Evolutionary conservation across 176 grass and related monocot genomes (phyloP).

Genomic region (Ensete glaucum): DNA sequence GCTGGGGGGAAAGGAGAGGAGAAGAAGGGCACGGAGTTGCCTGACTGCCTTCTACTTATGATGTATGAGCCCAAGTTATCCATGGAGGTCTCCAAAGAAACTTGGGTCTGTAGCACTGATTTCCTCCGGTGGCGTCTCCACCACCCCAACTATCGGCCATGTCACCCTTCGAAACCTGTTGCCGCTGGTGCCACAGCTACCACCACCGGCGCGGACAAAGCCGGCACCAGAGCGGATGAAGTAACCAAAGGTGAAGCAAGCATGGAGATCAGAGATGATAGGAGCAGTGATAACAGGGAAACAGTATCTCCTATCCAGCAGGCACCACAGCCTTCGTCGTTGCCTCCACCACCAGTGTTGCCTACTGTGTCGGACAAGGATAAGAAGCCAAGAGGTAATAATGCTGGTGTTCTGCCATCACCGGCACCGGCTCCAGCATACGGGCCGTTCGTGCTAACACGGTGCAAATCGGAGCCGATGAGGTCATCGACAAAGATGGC

Average conservation of each 20-base stretch:
- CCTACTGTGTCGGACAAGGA: conserved; percentile 23
- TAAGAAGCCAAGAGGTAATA: conserved; percentile 33
- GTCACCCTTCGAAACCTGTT: conserved; percentile 1
- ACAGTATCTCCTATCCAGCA: not conserved
- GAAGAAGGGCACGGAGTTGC: conserved; percentile 63
- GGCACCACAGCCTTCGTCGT: conserved; percentile 8
- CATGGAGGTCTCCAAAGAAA: conserved; percentile 97
- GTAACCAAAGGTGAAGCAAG: conserved; percentile 1
- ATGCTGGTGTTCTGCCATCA: not conserved
- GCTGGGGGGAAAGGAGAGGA: conserved; percentile 26
- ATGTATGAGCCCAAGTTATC: conserved; percentile 98
- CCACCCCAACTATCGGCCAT: conserved; percentile 12
- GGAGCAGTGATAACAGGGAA: not conserved
- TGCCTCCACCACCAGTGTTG: not conserved
- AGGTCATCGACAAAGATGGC: conserved; percentile 57
- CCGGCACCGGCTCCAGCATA: conserved; percentile 31
- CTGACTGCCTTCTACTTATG: conserved; percentile 92
- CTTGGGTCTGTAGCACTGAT: conserved; percentile 89
- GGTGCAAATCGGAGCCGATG: conserved; percentile 89
- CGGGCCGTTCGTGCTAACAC: conserved; percentile 68
- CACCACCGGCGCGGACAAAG: conserved; percentile 22
- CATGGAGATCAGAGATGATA: conserved; percentile 16
- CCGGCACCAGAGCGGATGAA: conserved; percentile 6
- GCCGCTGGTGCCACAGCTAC: conserved; percentile 22
- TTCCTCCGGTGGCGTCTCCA: conserved; percentile 67